A percentile compares a stretch with the other conserved stretches of the same genome.
phyloP scores from a whole-genome alignment of 352 stramenopile species.

The Phytophthora foliorum region DNA sequence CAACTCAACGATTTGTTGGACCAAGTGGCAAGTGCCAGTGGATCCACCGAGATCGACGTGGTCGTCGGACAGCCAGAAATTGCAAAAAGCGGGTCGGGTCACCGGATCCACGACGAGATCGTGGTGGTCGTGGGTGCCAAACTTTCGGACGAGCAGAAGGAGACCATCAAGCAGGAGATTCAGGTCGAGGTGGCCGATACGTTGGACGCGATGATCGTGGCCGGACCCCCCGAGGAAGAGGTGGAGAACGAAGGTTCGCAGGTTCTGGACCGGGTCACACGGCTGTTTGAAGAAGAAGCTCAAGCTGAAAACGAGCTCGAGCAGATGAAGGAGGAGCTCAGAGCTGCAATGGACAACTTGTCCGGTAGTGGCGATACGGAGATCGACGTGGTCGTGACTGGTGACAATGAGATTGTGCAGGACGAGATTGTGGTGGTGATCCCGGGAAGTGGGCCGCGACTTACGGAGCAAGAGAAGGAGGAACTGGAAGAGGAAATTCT shows the following conservation, averaged over 20 bases:
- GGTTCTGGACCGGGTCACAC: constrained; percentile 12
- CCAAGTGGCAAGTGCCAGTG: constrained; percentile 13
- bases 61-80: constrained; percentile 8
- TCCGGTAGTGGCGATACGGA: constrained; percentile 3
- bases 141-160: constrained; percentile 25
- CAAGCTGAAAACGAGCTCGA: constrained; percentile 21
- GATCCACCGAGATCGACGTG: constrained; percentile 24
- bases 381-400: constrained; percentile 31
- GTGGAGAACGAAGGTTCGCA: not conserved
- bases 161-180: constrained; percentile 26
- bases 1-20: constrained; percentile 16
- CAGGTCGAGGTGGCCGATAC: constrained; percentile 13
- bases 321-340: constrained; percentile 23
- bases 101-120: not conserved
- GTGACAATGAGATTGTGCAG: constrained; percentile 7
- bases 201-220: constrained; percentile 24
- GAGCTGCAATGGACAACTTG: constrained; percentile 11
- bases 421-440: constrained; percentile 22
- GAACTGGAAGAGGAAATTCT: constrained; percentile 23
- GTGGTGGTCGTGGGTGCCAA: constrained; percentile 3
- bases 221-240: not conserved
- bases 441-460: constrained; percentile 15
- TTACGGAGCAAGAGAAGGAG: constrained; percentile 16
- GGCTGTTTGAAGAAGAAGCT: constrained; percentile 28
- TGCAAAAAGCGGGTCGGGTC: constrained; percentile 5